Base-by-base conservation (phyloP, 441 rosid genomes). In the Omphalea diandra region DNA sequence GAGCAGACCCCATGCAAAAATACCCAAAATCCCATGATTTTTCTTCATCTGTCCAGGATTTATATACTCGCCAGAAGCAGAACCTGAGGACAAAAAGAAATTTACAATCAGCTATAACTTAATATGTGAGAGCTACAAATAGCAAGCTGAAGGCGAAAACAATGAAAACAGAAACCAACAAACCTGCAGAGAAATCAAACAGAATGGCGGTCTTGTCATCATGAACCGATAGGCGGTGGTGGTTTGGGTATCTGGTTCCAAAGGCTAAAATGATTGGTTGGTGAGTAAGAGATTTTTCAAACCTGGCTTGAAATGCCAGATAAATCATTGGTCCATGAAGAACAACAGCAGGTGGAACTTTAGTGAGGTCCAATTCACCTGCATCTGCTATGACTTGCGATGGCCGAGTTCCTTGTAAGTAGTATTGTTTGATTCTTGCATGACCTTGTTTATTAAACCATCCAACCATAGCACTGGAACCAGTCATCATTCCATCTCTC, bases 391-490 rank as follows among this genome's bases (percentile, higher is more conserved):
- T 81, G 33, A 90, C 99, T 74, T 89, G 86, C 1, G 89, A 85
- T 50, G 78, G 53, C 55, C 79, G 72, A 0, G 83, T 68, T 5
- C 93, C 99, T 68, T 88, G 93, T 63, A 94, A 82, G 69, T 83
- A 90, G 76, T 81, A 94, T 29, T 92, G 97, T 64, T 89, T 83
- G 75, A 94, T 85, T 70, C 77, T 90, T 3, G 97, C 84, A 22
- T 80, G 90, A 57, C 97, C 99, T 76, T 88, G 85, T 61, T 77
- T 88, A 68, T 81, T 88, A 29, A 94, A 76, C 97, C 97, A 94
- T 12, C 99, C 97, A 17, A 92, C 85, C 88, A 94, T 88, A 8
- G 96, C 96, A 65, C 94, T 94, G 4, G 97, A 90, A 47, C 99
- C 99, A 22, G 81, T 80, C 99, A 94, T 94, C 85, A 76, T 79